Evolutionary conservation across 2,329 filamentous ascomycete species (phyloP).

Genomic region (Diplodia mutila): DNA sequence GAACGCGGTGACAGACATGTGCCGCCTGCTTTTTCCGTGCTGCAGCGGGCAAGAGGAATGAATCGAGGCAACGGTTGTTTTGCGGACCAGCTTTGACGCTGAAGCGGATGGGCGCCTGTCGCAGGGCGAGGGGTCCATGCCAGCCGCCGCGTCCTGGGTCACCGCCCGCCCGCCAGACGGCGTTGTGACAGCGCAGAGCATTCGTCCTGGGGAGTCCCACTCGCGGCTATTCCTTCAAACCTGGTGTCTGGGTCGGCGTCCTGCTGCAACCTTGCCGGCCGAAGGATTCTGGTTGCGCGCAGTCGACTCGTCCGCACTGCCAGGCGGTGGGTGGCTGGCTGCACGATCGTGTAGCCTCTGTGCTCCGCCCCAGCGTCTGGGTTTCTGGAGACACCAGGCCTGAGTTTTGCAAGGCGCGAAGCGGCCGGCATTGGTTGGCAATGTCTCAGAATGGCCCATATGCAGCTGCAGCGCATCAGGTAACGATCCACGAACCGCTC

Average conservation of each 20-base stretch:
- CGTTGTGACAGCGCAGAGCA: slow-evolving; percentile 17
- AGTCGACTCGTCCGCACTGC: slow-evolving; percentile 1
- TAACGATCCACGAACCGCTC: slow-evolving; percentile 24
- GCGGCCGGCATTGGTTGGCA: slow-evolving; percentile 24
- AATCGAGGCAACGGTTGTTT: slow-evolving; percentile 13
- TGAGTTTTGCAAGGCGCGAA: slow-evolving; percentile 29
- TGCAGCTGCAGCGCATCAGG: slow-evolving; percentile 17
- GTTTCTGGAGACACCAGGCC: slow-evolving; percentile 20
- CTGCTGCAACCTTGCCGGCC: slow-evolving; percentile 14
- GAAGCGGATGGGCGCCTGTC: background rate
- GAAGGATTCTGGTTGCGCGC: slow-evolving; percentile 1
- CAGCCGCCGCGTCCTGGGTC: slow-evolving; percentile 12
- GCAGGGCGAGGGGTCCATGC: slow-evolving; percentile 9
- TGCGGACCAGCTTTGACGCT: background rate
- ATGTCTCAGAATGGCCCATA: slow-evolving; percentile 17
- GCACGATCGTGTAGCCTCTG: slow-evolving; percentile 27
- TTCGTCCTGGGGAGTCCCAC: slow-evolving; percentile 6
- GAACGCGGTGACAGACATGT: slow-evolving; percentile 4
- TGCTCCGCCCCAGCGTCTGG: slow-evolving; percentile 22
- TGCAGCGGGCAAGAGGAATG: slow-evolving; percentile 7
- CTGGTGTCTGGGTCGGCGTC: slow-evolving; percentile 16
- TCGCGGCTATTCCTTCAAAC: slow-evolving; percentile 7
- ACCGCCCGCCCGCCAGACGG: slow-evolving; percentile 1
- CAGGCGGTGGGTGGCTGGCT: slow-evolving; percentile 13
- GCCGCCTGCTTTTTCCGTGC: slow-evolving; percentile 11